Base-by-base conservation (phyloP, 2,329 filamentous ascomycete genomes). In the Phaeoacremonium minimum region DNA sequence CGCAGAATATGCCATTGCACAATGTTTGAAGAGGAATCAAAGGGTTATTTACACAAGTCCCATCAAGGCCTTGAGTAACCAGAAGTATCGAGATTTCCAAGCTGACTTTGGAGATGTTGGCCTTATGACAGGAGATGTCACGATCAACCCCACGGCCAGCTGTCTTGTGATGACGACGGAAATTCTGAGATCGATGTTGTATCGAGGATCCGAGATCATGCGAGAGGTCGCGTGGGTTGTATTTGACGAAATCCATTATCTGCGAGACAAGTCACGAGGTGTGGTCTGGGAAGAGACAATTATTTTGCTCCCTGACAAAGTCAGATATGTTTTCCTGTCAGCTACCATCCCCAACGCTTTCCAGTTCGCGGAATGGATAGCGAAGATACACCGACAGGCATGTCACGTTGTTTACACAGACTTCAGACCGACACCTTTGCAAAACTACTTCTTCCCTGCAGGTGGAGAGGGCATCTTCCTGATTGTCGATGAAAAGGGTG, bases 201-300 rank as follows among this genome's bases (percentile, higher is more conserved):
- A 98, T 63, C 80, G 93, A 49, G 93, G 93, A 42, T 97, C 93
- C 0, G 93, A 98, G 67, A 97, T 98, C 47, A 98, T 98, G 91
- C 88, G 93, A 48, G 93, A 98, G 67, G 94, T 98, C 2, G 90
- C 86, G 12, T 98, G 93, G 93, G 94, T 98, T 2, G 73, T 98
- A 3, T 98, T 98, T 51, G 93, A 98, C 63, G 93, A 98, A 63
- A 95, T 98, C 44, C 93, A 98, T 63, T 98, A 98, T 64, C 84
- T 98, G 80, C 82, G 93, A 54, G 93, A 98, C 64, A 94, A 94
- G 63, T 77, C 80, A 34, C 78, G 93, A 63, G 93, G 93, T 69
- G 93, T 98, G 1, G 93, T 98, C 3, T 98, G 93, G 93, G 93
- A 98, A 61, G 93, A 98, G 69, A 97, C 93, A 28, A 97, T 98